A percentile compares a stretch with the other conserved stretches of the same genome.
phyloP scores from a whole-genome alignment of 2,329 filamentous ascomycete genomes.

The Trichoderma atrobrunneum region DNA sequence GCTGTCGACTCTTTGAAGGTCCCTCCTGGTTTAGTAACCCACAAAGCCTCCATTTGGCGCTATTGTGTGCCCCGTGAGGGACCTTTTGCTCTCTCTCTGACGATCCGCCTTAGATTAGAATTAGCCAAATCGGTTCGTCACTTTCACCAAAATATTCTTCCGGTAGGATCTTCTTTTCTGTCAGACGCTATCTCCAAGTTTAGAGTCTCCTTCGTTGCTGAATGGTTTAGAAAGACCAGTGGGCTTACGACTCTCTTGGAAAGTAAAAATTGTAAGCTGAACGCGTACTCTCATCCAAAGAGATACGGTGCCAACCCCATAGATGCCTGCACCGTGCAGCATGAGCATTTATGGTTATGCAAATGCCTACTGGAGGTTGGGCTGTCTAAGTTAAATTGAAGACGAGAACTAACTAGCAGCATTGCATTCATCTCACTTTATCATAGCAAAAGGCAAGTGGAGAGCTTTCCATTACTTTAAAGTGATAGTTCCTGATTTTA shows the following conservation, averaged over 20 bases:
- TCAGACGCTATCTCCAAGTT: not conserved
- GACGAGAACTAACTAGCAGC: not conserved
- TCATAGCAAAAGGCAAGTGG: not conserved
- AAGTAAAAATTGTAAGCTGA: not conserved
- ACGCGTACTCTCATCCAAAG: not conserved
- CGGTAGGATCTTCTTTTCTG: not conserved
- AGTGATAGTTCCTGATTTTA: not conserved
- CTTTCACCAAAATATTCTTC: not conserved
- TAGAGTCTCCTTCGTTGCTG: not conserved
- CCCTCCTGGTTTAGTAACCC: not conserved
- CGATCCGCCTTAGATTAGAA: not conserved
- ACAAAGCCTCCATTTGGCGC: not conserved
- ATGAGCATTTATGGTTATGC: not conserved
- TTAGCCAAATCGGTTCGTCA: not conserved
- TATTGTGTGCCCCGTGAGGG: not conserved
- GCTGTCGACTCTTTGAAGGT: not conserved
- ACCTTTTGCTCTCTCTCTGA: not conserved
- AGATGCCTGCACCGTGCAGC: not conserved
- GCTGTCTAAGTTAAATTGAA: not conserved
- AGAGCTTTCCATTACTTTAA: not conserved
- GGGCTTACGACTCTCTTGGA: not conserved
- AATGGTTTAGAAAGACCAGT: not conserved
- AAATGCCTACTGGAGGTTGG: not conserved
- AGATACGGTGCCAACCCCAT: not conserved
- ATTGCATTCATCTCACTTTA: not conserved